Evolutionary conservation across 2,329 filamentous ascomycete species (phyloP).

Genomic region (Clarireedia paspali): DNA sequence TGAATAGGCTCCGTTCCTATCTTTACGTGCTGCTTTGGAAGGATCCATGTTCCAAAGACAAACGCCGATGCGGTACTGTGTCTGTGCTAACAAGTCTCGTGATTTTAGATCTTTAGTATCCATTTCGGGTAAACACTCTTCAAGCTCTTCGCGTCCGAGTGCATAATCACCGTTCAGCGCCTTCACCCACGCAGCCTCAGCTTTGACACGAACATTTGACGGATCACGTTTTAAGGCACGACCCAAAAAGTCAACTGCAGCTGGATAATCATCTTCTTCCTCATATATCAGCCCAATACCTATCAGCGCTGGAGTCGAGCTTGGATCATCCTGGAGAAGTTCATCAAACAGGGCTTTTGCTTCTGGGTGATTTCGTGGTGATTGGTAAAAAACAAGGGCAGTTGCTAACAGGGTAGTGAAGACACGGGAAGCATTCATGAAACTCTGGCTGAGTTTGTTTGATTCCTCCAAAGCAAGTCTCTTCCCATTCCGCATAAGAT

Average conservation of each 20-base stretch:
- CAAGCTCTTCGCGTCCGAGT: constrained; percentile 59
- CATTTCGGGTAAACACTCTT: constrained; percentile 59
- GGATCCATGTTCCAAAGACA: constrained; percentile 81
- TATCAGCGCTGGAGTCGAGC: constrained; percentile 74
- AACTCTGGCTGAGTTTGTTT: constrained; percentile 57
- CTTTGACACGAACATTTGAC: constrained; percentile 68
- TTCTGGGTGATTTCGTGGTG: constrained; percentile 81
- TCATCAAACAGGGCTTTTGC: constrained; percentile 79
- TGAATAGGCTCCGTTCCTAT: constrained; percentile 73
- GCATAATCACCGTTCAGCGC: constrained; percentile 72
- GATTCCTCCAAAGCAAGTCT: constrained; percentile 52
- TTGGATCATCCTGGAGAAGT: constrained; percentile 67
- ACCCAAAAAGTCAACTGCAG: constrained; percentile 73
- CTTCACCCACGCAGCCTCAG: constrained; percentile 89
- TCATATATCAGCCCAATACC: constrained; percentile 88
- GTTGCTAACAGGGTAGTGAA: constrained; percentile 74
- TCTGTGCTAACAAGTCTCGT: constrained; percentile 72
- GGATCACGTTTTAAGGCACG: constrained; percentile 68
- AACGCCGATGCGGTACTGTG: constrained; percentile 77
- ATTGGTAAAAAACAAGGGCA: constrained; percentile 83
- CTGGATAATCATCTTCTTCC: constrained; percentile 80
- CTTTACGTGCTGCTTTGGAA: constrained; percentile 66
- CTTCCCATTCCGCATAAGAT: constrained; percentile 69
- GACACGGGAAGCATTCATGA: constrained; percentile 65
- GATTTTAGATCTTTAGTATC: constrained; percentile 51